A percentile compares a stretch with the other conserved stretches of the same genome.
Evolutionary conservation across 192 early-diverging fungal genomes (phyloP).

Genomic region (Coemansia sp.): DNA sequence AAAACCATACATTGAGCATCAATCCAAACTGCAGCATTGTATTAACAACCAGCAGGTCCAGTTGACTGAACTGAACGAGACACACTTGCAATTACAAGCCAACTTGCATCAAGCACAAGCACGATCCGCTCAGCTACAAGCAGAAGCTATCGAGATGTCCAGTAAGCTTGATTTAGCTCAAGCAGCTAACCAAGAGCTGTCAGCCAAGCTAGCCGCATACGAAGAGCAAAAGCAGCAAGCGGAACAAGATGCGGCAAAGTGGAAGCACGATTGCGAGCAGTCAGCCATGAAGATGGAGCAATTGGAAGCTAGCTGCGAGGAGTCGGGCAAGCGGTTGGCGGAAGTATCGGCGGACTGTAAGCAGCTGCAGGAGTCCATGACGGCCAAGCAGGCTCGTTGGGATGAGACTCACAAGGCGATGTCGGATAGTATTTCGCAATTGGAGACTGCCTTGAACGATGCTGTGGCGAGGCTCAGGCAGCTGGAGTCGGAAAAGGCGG

Average conservation of each 20-base stretch:
- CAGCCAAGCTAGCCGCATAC: not conserved
- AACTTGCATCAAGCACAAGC: not conserved
- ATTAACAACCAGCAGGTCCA: not conserved
- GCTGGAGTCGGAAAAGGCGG: constrained; percentile 21
- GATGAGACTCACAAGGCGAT: constrained; percentile 2
- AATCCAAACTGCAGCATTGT: not conserved
- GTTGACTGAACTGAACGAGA: not conserved
- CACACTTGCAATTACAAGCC: not conserved
- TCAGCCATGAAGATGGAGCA: constrained; percentile 12
- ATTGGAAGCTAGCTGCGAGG: not conserved
- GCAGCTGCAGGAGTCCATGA: constrained; percentile 3
- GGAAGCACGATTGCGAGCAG: constrained; percentile 26
- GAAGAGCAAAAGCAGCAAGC: not conserved
- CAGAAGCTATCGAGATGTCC: not conserved
- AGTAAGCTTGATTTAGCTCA: not conserved
- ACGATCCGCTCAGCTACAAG: not conserved
- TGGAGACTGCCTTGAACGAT: constrained; percentile 32
- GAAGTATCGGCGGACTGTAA: constrained; percentile 7
- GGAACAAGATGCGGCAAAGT: constrained; percentile 18
- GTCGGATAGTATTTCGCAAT: constrained; percentile 9
- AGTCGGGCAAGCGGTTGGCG: constrained; percentile 2
- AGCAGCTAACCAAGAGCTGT: constrained; percentile 4
- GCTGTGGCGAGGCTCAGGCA: constrained; percentile 30
- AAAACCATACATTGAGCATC: not conserved
- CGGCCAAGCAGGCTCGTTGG: constrained; percentile 4